Evolutionary conservation across 352 stramenopile genomes (phyloP).

Genomic region (Phytophthora tentaculata): DNA sequence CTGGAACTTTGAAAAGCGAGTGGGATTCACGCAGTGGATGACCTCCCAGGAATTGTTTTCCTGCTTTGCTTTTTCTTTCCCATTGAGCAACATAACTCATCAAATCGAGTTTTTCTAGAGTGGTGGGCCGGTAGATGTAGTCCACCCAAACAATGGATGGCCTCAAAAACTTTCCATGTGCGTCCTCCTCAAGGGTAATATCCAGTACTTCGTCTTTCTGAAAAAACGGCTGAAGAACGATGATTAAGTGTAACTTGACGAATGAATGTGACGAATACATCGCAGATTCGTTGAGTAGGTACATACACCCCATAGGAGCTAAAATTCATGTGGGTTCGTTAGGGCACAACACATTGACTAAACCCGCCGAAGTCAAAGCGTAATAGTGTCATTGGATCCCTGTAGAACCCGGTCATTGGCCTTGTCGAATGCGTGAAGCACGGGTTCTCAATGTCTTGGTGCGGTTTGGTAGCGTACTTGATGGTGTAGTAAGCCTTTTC

Average conservation of each 20-base stretch:
- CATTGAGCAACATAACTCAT: not conserved
- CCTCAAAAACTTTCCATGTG: not conserved
- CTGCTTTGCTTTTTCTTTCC: not conserved
- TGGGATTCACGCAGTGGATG: not conserved
- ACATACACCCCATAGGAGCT: conserved; percentile 1
- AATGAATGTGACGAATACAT: conserved; percentile 5
- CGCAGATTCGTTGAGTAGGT: not conserved
- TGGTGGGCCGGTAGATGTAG: not conserved
- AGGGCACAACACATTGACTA: conserved; percentile 15
- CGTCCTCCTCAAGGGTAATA: not conserved
- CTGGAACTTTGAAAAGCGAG: not conserved
- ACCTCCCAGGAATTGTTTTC: not conserved
- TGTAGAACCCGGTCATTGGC: not conserved
- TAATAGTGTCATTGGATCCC: not conserved
- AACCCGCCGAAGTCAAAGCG: not conserved
- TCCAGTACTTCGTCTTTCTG: not conserved
- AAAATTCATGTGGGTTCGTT: conserved; percentile 8
- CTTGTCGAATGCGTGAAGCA: conserved; percentile 14
- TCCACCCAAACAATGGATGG: not conserved
- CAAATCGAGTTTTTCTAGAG: not conserved
- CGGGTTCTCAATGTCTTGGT: conserved; percentile 10
- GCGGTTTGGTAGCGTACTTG: conserved; percentile 18
- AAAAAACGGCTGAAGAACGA: not conserved
- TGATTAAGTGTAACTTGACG: conserved; percentile 1
- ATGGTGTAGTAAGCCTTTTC: conserved; percentile 23